Evolutionary conservation across 345 rosid genomes (phyloP), one percentile per base, ranked within the genome.

Genomic region (Nephelium lappaceum): DNA sequence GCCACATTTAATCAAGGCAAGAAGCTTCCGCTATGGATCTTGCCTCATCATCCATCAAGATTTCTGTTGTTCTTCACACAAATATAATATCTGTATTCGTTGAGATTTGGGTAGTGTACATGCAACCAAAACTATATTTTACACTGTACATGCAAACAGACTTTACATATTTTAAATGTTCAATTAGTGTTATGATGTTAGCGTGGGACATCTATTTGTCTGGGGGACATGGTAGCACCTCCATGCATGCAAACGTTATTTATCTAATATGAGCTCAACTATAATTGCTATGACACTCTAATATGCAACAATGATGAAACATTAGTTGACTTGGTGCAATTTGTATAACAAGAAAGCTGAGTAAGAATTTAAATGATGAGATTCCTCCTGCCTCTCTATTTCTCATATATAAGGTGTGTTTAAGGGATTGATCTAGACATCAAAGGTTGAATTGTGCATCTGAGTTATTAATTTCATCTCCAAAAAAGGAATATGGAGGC

Each of bases 151-250:
- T 38, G 47, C 24, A 66, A 38, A 47, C 72, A 69, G 18, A n/a
- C 72, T 69, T 9, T 43, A 57, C 4, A 14, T 49, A 23, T 43
- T n/a, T 69, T 69, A 43, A 7, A 38, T 8, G 72, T 69, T 21
- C 11, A 24, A 67, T 36, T 5, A 19, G 7, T 38, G 18, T 67
- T 38, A 36, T 57, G 65, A 72, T 61, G 43, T 61, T 39, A 9
- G 11, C 15, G n/a, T n/a, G 2, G 36, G 36, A 31, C 36, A 31
- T 31, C 36, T 1, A 31, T 53, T 42, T 75, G 82, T 71, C 75
- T 49, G 65, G 80, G 74, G 45, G 68, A 53, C 73, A 68, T 31
- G 36, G 36, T 31, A 2, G 36, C 36, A 73, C 11, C 36, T 57
- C 6, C 39, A 76, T 53, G 65, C 53, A 53, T 53, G 63, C 23